Conservation (phyloP, 2,329 filamentous ascomycete species). For the Beauveria sp. region DNA sequence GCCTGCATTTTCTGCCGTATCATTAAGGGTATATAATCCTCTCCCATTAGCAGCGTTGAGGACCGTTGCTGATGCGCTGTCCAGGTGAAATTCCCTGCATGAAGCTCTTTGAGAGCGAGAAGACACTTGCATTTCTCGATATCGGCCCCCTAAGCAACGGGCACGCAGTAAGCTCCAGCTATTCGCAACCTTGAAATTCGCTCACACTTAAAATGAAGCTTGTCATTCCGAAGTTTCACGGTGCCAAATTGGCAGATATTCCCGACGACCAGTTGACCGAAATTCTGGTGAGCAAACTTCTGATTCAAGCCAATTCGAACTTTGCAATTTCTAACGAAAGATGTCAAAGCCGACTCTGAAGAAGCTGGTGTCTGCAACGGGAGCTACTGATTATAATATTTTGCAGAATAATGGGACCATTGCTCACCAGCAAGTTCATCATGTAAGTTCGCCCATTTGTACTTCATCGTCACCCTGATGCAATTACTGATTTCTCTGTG, state of each 20-base stretch:
- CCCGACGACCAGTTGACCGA: constrained; percentile 82
- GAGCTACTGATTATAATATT: constrained; percentile 79
- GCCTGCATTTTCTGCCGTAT: constrained; percentile 97
- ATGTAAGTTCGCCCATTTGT: constrained; percentile 51
- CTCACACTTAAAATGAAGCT: constrained; percentile 57
- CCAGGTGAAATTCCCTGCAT: constrained; percentile 90
- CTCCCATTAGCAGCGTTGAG: background rate
- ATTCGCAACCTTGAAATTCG: background rate
- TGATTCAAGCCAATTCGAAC: background rate
- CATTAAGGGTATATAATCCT: constrained; percentile 64
- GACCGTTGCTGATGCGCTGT: background rate
- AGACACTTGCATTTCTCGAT: constrained; percentile 91
- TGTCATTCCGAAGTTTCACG: constrained; percentile 92
- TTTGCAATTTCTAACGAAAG: background rate
- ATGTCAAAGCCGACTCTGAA: constrained; percentile 49
- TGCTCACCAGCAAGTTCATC: constrained; percentile 87
- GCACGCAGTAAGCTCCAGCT: constrained; percentile 62
- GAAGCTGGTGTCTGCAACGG: constrained; percentile 72
- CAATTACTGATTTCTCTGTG: background rate
- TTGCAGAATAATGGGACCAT: constrained; percentile 91
- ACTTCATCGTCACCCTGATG: constrained; percentile 2
- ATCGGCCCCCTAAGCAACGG: constrained; percentile 84
- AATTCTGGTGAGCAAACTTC: constrained; percentile 54
- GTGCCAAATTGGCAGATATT: constrained; percentile 84
- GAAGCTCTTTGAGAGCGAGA: constrained; percentile 93